Conservation (phyloP, 2,329 filamentous ascomycete genomes). For the Colletotrichum camelliae region DNA sequence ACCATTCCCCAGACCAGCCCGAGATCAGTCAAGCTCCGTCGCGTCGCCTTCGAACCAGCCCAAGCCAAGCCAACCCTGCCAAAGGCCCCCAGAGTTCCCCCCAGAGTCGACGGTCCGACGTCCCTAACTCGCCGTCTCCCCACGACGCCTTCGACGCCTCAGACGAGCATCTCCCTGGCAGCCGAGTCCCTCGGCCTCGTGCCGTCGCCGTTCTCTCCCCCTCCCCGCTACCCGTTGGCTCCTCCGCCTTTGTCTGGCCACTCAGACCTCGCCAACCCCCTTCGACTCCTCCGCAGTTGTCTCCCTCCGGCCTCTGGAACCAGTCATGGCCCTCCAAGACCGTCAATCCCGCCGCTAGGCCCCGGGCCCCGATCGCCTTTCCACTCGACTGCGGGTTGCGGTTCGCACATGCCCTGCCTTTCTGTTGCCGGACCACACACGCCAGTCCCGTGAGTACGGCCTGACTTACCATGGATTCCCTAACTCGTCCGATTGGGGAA, state of each 20-base stretch:
- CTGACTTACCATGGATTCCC: background rate
- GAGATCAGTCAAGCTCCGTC: background rate
- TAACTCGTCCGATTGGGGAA: constrained; percentile 3
- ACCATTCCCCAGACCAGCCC: background rate
- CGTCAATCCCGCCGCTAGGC: constrained; percentile 21
- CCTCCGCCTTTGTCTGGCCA: background rate
- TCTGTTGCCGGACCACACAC: background rate
- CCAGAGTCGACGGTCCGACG: constrained; percentile 19
- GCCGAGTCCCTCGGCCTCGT: background rate
- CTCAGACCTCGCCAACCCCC: constrained; percentile 1
- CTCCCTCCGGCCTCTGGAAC: background rate
- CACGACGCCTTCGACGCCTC: background rate
- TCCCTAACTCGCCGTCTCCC: constrained; percentile 6
- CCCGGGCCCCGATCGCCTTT: background rate
- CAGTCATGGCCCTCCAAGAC: constrained; percentile 15
- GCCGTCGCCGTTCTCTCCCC: background rate
- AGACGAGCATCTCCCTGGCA: background rate
- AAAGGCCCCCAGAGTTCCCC: background rate
- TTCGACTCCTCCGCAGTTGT: background rate
- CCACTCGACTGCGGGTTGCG: background rate
- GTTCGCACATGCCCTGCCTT: background rate
- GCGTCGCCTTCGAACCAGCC: background rate
- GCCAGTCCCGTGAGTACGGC: constrained; percentile 6
- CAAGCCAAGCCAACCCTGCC: background rate
- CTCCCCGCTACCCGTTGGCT: background rate